Conservation (phyloP, 352 stramenopile species). For the Albugo laibachii region DNA sequence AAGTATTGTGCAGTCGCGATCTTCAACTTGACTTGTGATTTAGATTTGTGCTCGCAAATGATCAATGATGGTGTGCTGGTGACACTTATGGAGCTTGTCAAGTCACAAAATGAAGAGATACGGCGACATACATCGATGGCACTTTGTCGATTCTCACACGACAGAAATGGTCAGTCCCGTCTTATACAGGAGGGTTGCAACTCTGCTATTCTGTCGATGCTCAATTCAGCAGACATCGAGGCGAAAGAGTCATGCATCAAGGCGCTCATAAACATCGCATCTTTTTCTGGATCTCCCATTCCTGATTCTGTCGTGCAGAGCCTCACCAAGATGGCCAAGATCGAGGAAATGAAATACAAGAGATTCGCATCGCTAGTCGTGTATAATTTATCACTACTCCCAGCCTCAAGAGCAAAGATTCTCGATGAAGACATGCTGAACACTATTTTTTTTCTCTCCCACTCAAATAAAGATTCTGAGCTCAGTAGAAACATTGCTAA, state of each 20-base stretch:
- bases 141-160: slow-evolving; percentile 67
- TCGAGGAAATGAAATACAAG: slow-evolving; percentile 30
- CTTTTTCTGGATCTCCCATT: slow-evolving; percentile 28
- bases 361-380: slow-evolving; percentile 51
- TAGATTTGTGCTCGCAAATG: slow-evolving; percentile 22
- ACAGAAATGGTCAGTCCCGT: slow-evolving; percentile 35
- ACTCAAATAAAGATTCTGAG: slow-evolving; percentile 14
- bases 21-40: slow-evolving; percentile 50
- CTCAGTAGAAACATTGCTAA: slow-evolving; percentile 44
- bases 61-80: slow-evolving; percentile 56
- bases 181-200: slow-evolving; percentile 68
- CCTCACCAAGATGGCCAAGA: slow-evolving; percentile 52
- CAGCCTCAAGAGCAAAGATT: slow-evolving; percentile 40
- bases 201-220: slow-evolving; percentile 66
- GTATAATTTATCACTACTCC: slow-evolving; percentile 56
- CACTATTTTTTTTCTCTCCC: slow-evolving; percentile 41
- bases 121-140: slow-evolving; percentile 67
- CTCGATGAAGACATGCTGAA: slow-evolving; percentile 64
- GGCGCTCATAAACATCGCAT: slow-evolving; percentile 69
- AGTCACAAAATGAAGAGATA: slow-evolving; percentile 60
- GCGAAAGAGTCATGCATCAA: slow-evolving; percentile 75
- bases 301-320: slow-evolving; percentile 59
- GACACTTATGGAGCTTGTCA: slow-evolving; percentile 50
- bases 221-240: slow-evolving; percentile 56
- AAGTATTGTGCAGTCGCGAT: slow-evolving; percentile 66